Evolutionary conservation across 441 rosid species (phyloP).

Genomic region (Syzygium syzygioides): DNA sequence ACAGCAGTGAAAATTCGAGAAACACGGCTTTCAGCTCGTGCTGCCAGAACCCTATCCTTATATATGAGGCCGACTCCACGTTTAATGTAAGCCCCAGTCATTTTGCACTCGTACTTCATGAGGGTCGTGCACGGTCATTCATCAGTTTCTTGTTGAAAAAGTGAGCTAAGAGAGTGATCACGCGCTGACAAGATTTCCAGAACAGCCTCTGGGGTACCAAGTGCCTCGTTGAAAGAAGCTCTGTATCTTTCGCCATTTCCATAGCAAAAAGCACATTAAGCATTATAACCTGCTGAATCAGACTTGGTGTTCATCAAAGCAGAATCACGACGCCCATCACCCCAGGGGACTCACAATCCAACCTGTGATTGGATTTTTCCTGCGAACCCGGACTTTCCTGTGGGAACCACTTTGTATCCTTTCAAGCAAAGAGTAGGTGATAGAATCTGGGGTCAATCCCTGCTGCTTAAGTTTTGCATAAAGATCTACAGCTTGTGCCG

Average conservation of each 20-base stretch:
- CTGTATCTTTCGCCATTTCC: neutral
- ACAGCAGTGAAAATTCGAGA: neutral
- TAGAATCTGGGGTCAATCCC: slow-evolving; percentile 81
- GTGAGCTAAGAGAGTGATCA: neutral
- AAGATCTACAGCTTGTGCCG: slow-evolving; percentile 82
- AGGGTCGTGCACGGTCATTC: neutral
- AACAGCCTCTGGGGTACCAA: neutral
- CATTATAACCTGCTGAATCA: neutral
- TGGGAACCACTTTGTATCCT: slow-evolving; percentile 76
- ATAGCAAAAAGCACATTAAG: neutral
- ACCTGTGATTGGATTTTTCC: slow-evolving; percentile 84
- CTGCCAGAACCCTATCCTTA: neutral
- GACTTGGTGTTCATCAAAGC: neutral
- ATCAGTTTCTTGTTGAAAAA: neutral
- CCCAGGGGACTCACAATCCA: slow-evolving; percentile 86
- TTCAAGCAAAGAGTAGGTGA: slow-evolving; percentile 74
- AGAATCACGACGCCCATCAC: slow-evolving; percentile 11
- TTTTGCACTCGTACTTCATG: neutral
- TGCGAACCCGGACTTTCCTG: slow-evolving; percentile 53
- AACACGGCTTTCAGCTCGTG: neutral
- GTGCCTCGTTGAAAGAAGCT: neutral
- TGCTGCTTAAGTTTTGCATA: slow-evolving; percentile 76
- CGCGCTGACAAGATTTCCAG: neutral
- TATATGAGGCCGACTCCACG: neutral
- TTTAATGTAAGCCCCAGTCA: neutral